Evolutionary conservation across 1,139 yeast genomes (phyloP), one percentile per base, ranked within the genome.

Genomic region (Suzukiozyma palmioleophila): DNA sequence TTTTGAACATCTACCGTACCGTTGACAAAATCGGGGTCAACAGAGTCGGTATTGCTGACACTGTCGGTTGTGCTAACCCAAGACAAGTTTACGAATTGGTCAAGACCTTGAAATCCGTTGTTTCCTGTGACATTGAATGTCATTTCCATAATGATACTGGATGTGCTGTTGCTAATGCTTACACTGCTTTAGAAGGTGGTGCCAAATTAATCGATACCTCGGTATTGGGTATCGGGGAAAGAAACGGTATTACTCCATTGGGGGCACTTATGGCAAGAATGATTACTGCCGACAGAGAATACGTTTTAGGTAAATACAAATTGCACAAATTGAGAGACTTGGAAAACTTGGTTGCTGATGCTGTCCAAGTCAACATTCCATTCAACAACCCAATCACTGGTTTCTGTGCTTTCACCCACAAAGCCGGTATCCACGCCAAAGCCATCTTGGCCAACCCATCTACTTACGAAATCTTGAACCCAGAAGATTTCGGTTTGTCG

Each of bases 121-220:
- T 92, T 37, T 84, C 89, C 30, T 92, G 98, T 73, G 97, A 92
- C 62, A 90, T 92, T 56, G 98, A 92, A 70, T 88, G 97, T 64
- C 98, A 92, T 69, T 92, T 92, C 88, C 98, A 92, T 73, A 88
- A 92, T 63, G 98, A 92, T 64, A 92, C 98, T 33, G 98, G 98
- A 45, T 90, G 97, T 74, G 97, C 98, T 51, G 87, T 92, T 70
- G 97, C 97, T 46, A 92, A 92, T 62, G 96, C 98, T 36, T 92
- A 92, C 75, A 87, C 97, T 47, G 97, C 97, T 13, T 77, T 92
- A 56, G 98, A 92, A 70, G 98, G 94, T 40, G 98, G 98, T 59
- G 98, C 98, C 49, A 83, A 81, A 60, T 78, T 90, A 59, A 88
- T 92, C 54, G 98, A 92, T 68, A 96, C 88, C 33, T 84, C 96